phyloP scores from a whole-genome alignment of 805 yeast genomes.

The Teunomyces kruisii region DNA sequence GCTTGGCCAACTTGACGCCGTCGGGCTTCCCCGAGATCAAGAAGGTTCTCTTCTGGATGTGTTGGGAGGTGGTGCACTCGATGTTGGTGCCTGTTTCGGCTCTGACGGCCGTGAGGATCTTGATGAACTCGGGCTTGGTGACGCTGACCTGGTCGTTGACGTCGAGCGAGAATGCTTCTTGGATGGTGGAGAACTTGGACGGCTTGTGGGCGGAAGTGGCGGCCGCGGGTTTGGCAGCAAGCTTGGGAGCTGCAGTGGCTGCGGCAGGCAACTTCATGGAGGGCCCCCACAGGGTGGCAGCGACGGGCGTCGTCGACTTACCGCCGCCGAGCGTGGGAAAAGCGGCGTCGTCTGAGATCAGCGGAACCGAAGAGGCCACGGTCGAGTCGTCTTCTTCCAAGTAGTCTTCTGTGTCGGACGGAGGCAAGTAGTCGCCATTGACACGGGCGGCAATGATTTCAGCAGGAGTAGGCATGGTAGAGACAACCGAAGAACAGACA shows the following conservation, averaged over 20 bases:
- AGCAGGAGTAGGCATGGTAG: slow-evolving; percentile 45
- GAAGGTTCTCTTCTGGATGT: slow-evolving; percentile 77
- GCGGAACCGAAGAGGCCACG: slow-evolving; percentile 17
- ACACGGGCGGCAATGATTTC: slow-evolving; percentile 49
- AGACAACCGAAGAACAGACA: slow-evolving; percentile 8
- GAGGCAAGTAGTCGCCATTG: slow-evolving; percentile 19
- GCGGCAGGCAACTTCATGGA: slow-evolving; percentile 21
- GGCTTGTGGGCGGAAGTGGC: slow-evolving; percentile 23
- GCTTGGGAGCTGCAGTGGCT: slow-evolving; percentile 20
- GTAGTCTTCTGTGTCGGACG: slow-evolving; percentile 17
- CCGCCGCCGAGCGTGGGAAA: slow-evolving; percentile 69
- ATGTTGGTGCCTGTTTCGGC: slow-evolving; percentile 61
- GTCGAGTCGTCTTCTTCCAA: slow-evolving; percentile 8
- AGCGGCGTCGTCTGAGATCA: slow-evolving; percentile 53
- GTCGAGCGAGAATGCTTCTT: slow-evolving; percentile 77
- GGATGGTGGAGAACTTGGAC: slow-evolving; percentile 57
- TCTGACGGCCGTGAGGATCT: slow-evolving; percentile 63
- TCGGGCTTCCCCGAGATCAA: slow-evolving; percentile 73
- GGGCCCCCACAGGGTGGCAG: slow-evolving; percentile 44
- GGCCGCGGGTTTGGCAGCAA: slow-evolving; percentile 9
- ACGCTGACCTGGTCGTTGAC: slow-evolving; percentile 66
- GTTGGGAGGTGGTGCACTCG: slow-evolving; percentile 79
- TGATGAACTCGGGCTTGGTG: slow-evolving; percentile 63
- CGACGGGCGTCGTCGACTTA: slow-evolving; percentile 23
- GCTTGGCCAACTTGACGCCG: slow-evolving; percentile 66